Conservation (phyloP, 2,329 filamentous ascomycete genomes). For the Verticillium albo-atrum region DNA sequence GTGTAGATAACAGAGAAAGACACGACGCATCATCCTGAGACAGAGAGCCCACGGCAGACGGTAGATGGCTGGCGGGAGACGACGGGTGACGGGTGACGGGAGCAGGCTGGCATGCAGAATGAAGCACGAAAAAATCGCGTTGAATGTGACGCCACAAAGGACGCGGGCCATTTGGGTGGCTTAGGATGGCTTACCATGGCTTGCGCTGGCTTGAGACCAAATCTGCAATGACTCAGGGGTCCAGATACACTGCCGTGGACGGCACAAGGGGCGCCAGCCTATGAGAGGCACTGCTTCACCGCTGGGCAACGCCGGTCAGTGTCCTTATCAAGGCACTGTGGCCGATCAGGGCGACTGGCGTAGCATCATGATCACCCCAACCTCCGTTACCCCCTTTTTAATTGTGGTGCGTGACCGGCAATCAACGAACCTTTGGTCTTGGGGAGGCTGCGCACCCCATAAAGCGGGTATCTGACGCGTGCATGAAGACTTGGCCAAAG, state of each 20-base stretch:
- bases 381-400: neutral
- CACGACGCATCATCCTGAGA: too few relatives aligned
- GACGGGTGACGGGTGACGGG: too few relatives aligned
- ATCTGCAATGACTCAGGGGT: neutral
- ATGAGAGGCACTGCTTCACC: neutral
- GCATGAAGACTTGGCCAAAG: neutral
- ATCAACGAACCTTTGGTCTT: neutral
- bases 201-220: neutral
- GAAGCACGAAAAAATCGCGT: too few relatives aligned
- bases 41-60: too few relatives aligned
- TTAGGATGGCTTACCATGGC: too few relatives aligned
- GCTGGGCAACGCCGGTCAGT: neutral
- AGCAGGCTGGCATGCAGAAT: too few relatives aligned
- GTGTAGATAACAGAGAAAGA: neutral
- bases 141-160: too few relatives aligned
- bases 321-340: neutral
- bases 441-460: neutral
- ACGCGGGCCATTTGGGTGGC: too few relatives aligned
- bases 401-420: neutral
- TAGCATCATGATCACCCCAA: neutral
- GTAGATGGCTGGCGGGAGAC: too few relatives aligned
- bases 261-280: neutral
- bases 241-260: neutral
- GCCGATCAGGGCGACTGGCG: neutral
- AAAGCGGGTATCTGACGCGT: neutral